A percentile compares a stretch with the other conserved stretches of the same genome.
These are phyloP conservation scores for Chrysosporium keratinophilum DNA, from an alignment of 2,329 filamentous ascomycete species.

Conservation along the genomic window DNA sequence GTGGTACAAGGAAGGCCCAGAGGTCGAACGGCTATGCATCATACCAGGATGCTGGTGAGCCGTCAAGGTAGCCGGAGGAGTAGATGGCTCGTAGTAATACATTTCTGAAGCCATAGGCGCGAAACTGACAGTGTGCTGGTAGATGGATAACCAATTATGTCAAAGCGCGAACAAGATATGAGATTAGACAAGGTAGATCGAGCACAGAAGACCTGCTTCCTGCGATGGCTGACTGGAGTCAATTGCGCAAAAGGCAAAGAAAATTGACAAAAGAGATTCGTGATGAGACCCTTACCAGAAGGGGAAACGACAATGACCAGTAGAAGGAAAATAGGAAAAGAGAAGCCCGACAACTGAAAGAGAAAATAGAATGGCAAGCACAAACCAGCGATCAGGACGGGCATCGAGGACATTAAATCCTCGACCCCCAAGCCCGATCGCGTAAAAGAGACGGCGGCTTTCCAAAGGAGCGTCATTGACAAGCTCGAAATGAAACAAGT, in stretches of 20 bases:
- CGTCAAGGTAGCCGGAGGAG: constrained; percentile 30
- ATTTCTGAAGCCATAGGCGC: constrained; percentile 25
- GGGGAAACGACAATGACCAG: constrained; percentile 16
- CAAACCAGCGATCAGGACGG: constrained; percentile 20
- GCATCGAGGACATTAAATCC: constrained; percentile 32
- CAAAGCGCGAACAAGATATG: neutral
- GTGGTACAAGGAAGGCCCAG: constrained; percentile 52
- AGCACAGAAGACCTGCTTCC: constrained; percentile 2
- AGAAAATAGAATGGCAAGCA: constrained; percentile 11
- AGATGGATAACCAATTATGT: neutral
- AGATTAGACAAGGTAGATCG: neutral
- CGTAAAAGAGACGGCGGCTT: neutral
- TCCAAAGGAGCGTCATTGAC: constrained; percentile 6
- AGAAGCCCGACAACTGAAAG: constrained; percentile 18
- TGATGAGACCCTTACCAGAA: constrained; percentile 10
- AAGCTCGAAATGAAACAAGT: constrained; percentile 14
- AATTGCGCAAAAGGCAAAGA: neutral
- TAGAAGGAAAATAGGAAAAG: constrained; percentile 17
- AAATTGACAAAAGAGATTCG: constrained; percentile 9
- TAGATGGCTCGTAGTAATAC: constrained; percentile 36
- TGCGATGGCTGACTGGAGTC: neutral
- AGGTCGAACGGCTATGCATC: constrained; percentile 52
- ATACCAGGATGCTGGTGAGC: constrained; percentile 27
- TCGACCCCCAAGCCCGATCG: constrained; percentile 10
- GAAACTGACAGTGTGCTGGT: neutral